Evolutionary conservation across 164 flowering plant species (phyloP).

Genomic region (Brasenia schreberi): DNA sequence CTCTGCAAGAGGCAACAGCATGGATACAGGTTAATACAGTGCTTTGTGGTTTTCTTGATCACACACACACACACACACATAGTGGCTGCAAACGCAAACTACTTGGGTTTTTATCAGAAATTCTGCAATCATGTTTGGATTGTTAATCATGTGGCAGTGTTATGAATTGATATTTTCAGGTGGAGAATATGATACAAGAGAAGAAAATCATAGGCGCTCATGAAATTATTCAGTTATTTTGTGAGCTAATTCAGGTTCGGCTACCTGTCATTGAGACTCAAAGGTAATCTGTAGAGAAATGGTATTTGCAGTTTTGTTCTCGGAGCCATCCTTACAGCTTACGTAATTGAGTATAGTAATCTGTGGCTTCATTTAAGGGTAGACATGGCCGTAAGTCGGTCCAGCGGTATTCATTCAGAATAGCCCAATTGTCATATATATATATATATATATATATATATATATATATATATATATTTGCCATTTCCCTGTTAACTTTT

Average conservation of each 20-base stretch:
- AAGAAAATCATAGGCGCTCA: constrained; percentile 99
- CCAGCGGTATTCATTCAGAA: no score
- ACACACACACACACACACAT: no score
- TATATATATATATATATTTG: neutral
- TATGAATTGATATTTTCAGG: constrained; percentile 27
- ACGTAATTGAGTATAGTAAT: no score
- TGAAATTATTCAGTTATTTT: constrained; percentile 83
- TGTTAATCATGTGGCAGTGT: no score
- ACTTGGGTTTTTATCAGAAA: no score
- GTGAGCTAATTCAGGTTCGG: constrained; percentile 86
- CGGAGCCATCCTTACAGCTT: no score
- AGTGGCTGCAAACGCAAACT: neutral
- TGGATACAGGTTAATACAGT: constrained; percentile 54
- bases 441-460: no score
- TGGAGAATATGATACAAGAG: constrained; percentile 92
- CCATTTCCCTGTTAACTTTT: neutral
- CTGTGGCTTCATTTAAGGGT: neutral
- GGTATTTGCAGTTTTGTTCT: neutral
- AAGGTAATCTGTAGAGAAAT: constrained; percentile 26
- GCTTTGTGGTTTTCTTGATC: neutral
- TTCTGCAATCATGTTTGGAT: no score
- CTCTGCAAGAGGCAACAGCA: constrained; percentile 96
- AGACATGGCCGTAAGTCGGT: neutral
- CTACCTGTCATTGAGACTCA: constrained; percentile 95
- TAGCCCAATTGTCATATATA: no score